Conservation (phyloP, 768 basidiomycete genomes). For the Xerocomus spinulosus region DNA sequence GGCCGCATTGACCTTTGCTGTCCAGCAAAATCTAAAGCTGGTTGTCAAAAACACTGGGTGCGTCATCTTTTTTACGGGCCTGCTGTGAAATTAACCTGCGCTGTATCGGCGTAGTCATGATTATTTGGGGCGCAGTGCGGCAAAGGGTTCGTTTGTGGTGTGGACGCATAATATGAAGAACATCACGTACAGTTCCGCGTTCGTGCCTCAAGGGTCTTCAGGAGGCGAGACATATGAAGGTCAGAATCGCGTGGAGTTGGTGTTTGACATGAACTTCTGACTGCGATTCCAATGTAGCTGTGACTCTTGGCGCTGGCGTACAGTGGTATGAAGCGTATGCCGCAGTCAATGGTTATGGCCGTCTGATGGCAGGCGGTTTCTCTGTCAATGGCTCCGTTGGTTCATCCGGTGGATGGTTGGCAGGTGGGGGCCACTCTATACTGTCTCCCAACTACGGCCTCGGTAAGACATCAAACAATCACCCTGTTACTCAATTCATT, state of each 20-base stretch:
- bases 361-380: constrained; percentile 44
- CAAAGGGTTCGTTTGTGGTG: constrained; percentile 36
- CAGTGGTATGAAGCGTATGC: constrained; percentile 46
- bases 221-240: constrained; percentile 19
- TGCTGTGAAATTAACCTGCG: background rate
- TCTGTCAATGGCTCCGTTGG: constrained; percentile 40
- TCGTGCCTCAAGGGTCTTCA: constrained; percentile 32
- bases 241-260: no score
- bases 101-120: constrained; percentile 32
- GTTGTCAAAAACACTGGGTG: constrained; percentile 30
- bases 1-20: constrained; percentile 22
- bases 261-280: background rate
- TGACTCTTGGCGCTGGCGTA: constrained; percentile 40
- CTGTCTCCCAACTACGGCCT: constrained; percentile 41
- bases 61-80: background rate
- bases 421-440: constrained; percentile 46
- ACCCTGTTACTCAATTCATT: background rate
- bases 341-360: constrained; percentile 33
- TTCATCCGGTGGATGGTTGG: constrained; percentile 47
- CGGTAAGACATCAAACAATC: constrained; percentile 24
- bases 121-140: constrained; percentile 38
- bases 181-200: constrained; percentile 31
- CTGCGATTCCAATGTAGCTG: constrained; percentile 16
- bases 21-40: constrained; percentile 18
- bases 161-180: constrained; percentile 44